Base-by-base conservation (phyloP, 345 rosid genomes). In the Rhodomyrtus tomentosa region DNA sequence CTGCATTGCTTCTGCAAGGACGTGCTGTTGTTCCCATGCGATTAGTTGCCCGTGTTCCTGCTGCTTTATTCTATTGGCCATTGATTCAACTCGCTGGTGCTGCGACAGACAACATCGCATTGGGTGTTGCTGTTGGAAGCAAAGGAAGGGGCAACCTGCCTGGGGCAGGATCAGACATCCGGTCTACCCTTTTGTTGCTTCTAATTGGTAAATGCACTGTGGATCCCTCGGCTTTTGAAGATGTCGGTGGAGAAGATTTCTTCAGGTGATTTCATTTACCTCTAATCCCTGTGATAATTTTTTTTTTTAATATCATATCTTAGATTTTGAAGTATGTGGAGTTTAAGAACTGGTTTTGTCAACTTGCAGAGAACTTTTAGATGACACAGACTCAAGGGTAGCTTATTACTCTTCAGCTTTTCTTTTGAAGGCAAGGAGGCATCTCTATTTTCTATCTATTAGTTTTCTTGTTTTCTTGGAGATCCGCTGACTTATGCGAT, bases 91-190 rank as follows among this genome's bases (percentile, higher is more conserved):
- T 97, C 32, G 99, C 98, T 81, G 94, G 96, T 88, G 99, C 99
- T 62, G 98, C 98, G 72, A 92, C 99, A 53, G 99, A 95, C 87
- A 94, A 97, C 88, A 94, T 97, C 36, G 92, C 99, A 62, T 90
- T 95, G 87, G 98, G 99, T 87, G 96, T 97, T 52, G 98, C 99
- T 38, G 99, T 97, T 90, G 99, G 99, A 88, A 97, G 99, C 90
- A 95, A 97, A 90, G 99, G 99, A 89, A 94, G 96, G 89, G 99
- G 99, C 86, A 95, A 95, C 85, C 90, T 97, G 86, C 98, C 99
- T 74, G 99, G 99, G 85, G 95, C 98, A 73, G 96, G 95, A 84
- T 94, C 99, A 32, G 99, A 97, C 88, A 97, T 97, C 59, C 93
- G 99, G 86, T 98, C 98, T 85, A 91, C 99, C 73, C 92, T 97